These are phyloP conservation scores for Capsella rubella DNA, from an alignment of 441 rosid genomes.

Conservation along the genomic window DNA sequence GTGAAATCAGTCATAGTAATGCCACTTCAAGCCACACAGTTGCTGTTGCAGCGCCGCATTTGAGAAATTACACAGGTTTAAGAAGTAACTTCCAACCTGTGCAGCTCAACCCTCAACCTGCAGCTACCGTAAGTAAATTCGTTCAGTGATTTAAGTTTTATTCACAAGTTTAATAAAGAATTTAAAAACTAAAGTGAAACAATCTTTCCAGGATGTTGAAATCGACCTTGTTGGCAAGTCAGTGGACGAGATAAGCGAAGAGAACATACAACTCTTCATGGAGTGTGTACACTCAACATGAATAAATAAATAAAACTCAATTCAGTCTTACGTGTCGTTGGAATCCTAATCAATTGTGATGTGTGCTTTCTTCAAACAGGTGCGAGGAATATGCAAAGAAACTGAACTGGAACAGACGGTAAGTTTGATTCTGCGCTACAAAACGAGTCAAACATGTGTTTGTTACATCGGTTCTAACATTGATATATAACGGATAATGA, in stretches of 20 bases:
- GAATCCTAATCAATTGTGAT: background rate
- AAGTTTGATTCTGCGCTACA: slow-evolving; percentile 23
- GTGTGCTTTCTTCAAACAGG: slow-evolving; percentile 23
- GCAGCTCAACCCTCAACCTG: slow-evolving; percentile 39
- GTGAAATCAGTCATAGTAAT: slow-evolving; percentile 45
- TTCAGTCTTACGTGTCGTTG: background rate
- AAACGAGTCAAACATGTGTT: slow-evolving; percentile 13
- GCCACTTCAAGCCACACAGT: slow-evolving; percentile 40
- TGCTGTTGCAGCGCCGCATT: slow-evolving; percentile 40
- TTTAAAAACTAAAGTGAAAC: background rate
- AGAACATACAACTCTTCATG: slow-evolving; percentile 75
- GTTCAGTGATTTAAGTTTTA: background rate
- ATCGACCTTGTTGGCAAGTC: slow-evolving; percentile 47
- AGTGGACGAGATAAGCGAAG: slow-evolving; percentile 66
- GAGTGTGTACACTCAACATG: slow-evolving; percentile 47
- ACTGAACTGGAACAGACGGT: slow-evolving; percentile 61
- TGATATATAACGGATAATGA: slow-evolving; percentile 23
- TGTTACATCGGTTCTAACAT: slow-evolving; percentile 16
- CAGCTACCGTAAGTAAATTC: slow-evolving; percentile 49
- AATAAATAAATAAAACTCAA: background rate
- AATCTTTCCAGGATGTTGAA: slow-evolving; percentile 25
- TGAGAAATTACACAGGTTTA: slow-evolving; percentile 42
- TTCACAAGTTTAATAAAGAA: background rate
- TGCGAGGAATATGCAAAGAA: slow-evolving; percentile 65
- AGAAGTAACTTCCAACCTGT: slow-evolving; percentile 31